A percentile compares a stretch with the other conserved stretches of the same genome.
phyloP scores from a whole-genome alignment of 1,139 yeast genomes.

The Saccharomyces hybrid region DNA sequence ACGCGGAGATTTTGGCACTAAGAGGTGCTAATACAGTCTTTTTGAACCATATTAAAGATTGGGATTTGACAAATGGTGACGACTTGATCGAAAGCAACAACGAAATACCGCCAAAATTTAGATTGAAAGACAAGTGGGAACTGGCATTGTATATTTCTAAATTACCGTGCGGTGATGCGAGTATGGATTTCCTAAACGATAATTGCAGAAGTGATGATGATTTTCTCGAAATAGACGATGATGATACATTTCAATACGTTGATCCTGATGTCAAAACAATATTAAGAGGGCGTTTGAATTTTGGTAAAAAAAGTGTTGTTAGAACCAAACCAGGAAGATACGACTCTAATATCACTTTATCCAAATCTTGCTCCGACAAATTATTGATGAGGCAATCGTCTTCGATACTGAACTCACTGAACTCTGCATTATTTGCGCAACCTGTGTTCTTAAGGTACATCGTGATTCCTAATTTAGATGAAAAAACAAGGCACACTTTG shows the following conservation, averaged over 20 bases:
- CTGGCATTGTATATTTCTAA: conserved; percentile 67
- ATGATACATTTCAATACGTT: conserved; percentile 28
- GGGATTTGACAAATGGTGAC: conserved; percentile 18
- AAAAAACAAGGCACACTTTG: conserved; percentile 35
- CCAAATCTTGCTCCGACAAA: conserved; percentile 88
- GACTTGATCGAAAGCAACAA: conserved; percentile 31
- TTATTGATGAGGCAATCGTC: conserved; percentile 54
- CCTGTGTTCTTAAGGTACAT: conserved; percentile 45
- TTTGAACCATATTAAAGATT: conserved; percentile 23
- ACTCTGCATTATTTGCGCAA: conserved; percentile 37
- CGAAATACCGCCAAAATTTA: conserved; percentile 14
- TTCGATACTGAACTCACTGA: conserved; percentile 51
- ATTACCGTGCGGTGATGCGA: conserved; percentile 90
- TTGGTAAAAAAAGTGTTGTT: conserved; percentile 50
- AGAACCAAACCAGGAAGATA: conserved; percentile 88
- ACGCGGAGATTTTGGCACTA: conserved; percentile 74
- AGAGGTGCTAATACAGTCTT: conserved; percentile 51
- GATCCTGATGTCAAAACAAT: conserved; percentile 23
- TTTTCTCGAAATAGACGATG: conserved; percentile 25
- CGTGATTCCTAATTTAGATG: conserved; percentile 41
- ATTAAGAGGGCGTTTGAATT: conserved; percentile 62
- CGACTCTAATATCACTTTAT: conserved; percentile 61
- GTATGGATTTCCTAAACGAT: conserved; percentile 43
- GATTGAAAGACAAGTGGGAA: conserved; percentile 33
- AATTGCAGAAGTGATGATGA: conserved; percentile 17